These are phyloP conservation scores for Xylaria venustula DNA, from an alignment of 495 filamentous ascomycete species.

Conservation along the genomic window DNA sequence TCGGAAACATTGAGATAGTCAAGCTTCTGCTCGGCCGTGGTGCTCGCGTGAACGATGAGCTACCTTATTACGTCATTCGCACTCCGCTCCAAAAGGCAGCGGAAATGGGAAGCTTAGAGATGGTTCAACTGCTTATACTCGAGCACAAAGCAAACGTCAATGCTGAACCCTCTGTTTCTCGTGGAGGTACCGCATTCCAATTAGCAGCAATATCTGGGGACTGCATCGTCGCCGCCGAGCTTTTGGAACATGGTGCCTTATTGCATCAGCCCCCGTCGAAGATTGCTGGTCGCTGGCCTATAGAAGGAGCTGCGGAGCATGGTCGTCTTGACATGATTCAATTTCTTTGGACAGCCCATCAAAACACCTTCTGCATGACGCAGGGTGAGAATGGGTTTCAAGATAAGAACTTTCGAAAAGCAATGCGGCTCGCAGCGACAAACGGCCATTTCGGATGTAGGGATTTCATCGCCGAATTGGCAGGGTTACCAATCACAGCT, in stretches of 20 bases:
- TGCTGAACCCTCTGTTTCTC: constrained; percentile 21
- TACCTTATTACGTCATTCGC: not conserved
- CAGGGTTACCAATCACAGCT: too few species aligned
- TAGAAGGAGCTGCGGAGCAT: constrained; percentile 46
- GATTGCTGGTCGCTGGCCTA: constrained; percentile 37
- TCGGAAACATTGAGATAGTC: constrained; percentile 19
- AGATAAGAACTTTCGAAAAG: too few species aligned
- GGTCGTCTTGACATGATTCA: constrained; percentile 45
- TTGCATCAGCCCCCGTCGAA: constrained; percentile 18
- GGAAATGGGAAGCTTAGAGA: constrained; percentile 27
- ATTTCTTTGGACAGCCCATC: constrained; percentile 36
- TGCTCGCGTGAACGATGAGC: constrained; percentile 25
- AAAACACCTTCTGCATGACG: too few species aligned
- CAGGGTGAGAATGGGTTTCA: too few species aligned
- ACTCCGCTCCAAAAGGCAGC: constrained; percentile 30
- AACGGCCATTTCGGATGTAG: too few species aligned
- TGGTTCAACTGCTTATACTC: constrained; percentile 18
- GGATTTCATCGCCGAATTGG: too few species aligned
- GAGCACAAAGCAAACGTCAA: constrained; percentile 13
- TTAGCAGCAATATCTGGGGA: constrained; percentile 22
- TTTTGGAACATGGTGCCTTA: constrained; percentile 21
- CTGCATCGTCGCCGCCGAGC: constrained; percentile 20
- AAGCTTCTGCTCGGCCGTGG: constrained; percentile 29
- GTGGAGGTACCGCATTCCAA: constrained; percentile 25
- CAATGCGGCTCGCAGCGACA: too few species aligned